These are phyloP conservation scores for Candida glaebosa DNA, from an alignment of 805 yeast species.

Conservation along the genomic window DNA sequence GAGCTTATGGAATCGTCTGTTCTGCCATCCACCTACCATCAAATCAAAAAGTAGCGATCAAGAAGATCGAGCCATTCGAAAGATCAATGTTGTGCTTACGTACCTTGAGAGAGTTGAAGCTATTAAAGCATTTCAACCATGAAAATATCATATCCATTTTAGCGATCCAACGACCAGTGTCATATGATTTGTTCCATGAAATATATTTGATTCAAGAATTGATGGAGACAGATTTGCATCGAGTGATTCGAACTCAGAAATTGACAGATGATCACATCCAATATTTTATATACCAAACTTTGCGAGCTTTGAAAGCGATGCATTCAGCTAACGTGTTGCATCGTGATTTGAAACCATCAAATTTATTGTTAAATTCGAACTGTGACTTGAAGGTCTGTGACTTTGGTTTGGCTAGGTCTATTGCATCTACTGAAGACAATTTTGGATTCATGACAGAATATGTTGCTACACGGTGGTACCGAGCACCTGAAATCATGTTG, in stretches of 20 bases:
- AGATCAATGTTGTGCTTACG: conserved; percentile 84
- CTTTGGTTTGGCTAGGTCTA: conserved; percentile 81
- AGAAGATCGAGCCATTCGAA: conserved; percentile 90
- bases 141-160: conserved; percentile 88
- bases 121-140: conserved; percentile 85
- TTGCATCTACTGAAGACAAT: conserved; percentile 61
- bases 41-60: conserved; percentile 88
- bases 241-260: conserved; percentile 77
- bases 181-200: conserved; percentile 74
- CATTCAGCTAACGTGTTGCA: conserved; percentile 95
- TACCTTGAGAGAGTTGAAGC: conserved; percentile 84
- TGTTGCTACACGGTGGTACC: conserved; percentile 96
- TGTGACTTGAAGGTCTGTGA: conserved; percentile 94
- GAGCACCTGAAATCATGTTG: conserved; percentile 97
- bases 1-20: conserved; percentile 94
- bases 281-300: conserved; percentile 86
- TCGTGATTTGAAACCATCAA: conserved; percentile 88
- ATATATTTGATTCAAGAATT: conserved; percentile 85
- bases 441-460: conserved; percentile 91
- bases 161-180: conserved; percentile 82
- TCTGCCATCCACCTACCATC: conserved; percentile 85
- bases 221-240: conserved; percentile 84
- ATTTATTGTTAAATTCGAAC: conserved; percentile 79
- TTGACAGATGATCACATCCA: conserved; percentile 92
- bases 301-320: conserved; percentile 84